These are phyloP conservation scores for Zymoseptoria crescenta DNA, from an alignment of 2,329 filamentous ascomycete species.

Conservation along the genomic window DNA sequence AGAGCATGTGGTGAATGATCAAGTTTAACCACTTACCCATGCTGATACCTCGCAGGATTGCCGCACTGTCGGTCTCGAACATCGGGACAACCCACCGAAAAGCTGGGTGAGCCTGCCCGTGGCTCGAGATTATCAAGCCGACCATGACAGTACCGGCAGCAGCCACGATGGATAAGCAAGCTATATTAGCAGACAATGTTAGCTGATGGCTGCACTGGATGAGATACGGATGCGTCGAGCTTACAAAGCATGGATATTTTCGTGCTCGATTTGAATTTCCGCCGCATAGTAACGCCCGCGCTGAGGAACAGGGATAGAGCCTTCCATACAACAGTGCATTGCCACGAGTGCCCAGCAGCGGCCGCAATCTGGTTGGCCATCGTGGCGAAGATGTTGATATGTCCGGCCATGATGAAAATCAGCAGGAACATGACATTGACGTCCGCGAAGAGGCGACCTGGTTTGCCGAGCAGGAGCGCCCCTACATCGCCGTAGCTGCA, in stretches of 20 bases:
- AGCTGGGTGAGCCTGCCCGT: no score
- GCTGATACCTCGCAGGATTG: no score
- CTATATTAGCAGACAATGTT: neutral
- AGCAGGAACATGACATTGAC: constrained; percentile 56
- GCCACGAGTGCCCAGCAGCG: constrained; percentile 47
- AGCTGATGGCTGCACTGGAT: neutral
- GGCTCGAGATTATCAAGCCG: no score
- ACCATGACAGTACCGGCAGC: constrained; percentile 16
- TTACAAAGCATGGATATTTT: constrained; percentile 54
- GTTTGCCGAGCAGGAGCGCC: constrained; percentile 50
- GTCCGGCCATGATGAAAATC: constrained; percentile 63
- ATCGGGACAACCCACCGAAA: constrained; percentile 31
- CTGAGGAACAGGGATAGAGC: constrained; percentile 53
- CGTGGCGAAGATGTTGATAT: constrained; percentile 62
- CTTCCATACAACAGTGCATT: constrained; percentile 49
- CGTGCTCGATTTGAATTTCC: constrained; percentile 56
- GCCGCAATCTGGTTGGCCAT: constrained; percentile 58
- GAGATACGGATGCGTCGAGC: constrained; percentile 20
- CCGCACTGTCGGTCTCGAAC: constrained; percentile 52
- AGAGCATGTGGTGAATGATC: no score
- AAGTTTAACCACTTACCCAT: no score
- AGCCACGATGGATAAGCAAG: neutral
- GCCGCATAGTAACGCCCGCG: constrained; percentile 51
- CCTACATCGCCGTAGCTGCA: constrained; percentile 63
- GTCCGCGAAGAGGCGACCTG: constrained; percentile 56